Base-by-base conservation (phyloP, 2,329 filamentous ascomycete genomes). In the Paramyrothecium sp. region DNA sequence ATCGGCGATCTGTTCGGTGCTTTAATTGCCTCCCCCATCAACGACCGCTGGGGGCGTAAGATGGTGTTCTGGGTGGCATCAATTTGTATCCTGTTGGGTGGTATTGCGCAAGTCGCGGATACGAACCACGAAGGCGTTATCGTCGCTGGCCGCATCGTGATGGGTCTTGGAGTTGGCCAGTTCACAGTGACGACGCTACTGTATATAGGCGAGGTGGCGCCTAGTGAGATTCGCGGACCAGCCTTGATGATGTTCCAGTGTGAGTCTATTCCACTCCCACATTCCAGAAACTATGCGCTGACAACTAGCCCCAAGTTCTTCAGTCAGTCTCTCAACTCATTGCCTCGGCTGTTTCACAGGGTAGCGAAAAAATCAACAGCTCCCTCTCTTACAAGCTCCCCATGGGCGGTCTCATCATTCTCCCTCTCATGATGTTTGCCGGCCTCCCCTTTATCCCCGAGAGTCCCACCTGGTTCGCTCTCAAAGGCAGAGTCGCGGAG, bases 1-100 rank as follows among this genome's bases (percentile, higher is more conserved):
- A 69, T 76, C 16, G 73, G 73, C n/a, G 73, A 76, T 52, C 62
- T 74, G 1, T 52, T 73, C 30, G 73, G 73, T 38, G 68, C 73
- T 7, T 58, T 75, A 4, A 38, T 62, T 5, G 64, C 73, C 12
- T 71, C 71, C 2, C 72, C 71, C 7, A 69, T 74, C 58, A 76
- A 75, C 58, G 73, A 75, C 51, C 53, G 58, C 33, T 69, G 65
- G 56, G 73, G 73, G 21, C 68, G 73, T 19, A 71, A 71, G 53
- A 60, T 63, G 2, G 70, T 72, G 8, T 73, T 75, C 58, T 68
- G 68, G 56, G 62, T 63, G 13, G 73, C 69, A 2, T 70, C 72
- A 2, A 21, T 65, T 7, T 71, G 68, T 54, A 72, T 75, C 54
- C 58, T 74, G 19, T 54, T 61, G 8, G 62, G 62, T 10, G 60